Evolutionary conservation across 2,329 filamentous ascomycete genomes (phyloP).

Genomic region (Talaromyces verruculosus): DNA sequence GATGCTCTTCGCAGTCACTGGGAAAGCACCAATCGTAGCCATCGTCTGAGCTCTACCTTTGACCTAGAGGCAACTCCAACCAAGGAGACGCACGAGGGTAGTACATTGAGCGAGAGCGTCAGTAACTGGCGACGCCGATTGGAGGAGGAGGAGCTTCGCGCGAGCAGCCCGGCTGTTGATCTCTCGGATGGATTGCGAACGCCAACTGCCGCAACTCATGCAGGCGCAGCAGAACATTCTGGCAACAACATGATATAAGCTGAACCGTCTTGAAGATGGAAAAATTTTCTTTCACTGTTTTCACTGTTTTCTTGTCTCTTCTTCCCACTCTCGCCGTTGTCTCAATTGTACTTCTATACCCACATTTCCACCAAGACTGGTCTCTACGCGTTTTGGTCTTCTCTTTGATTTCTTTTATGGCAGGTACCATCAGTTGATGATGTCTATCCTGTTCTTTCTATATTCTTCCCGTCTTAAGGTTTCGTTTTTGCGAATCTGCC

Average conservation of each 20-base stretch:
- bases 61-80: slow-evolving; percentile 70
- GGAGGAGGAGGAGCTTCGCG: slow-evolving; percentile 56
- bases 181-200: slow-evolving; percentile 29
- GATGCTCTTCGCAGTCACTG: slow-evolving; percentile 88
- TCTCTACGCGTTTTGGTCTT: slow-evolving; percentile 15
- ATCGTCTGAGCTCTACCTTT: slow-evolving; percentile 83
- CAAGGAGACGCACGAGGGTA: slow-evolving; percentile 43
- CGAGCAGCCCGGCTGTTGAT: slow-evolving; percentile 26
- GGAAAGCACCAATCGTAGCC: slow-evolving; percentile 95
- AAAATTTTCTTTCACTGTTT: neutral
- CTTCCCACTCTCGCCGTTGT: neutral
- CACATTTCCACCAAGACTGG: slow-evolving; percentile 12
- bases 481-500: neutral
- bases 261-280: slow-evolving; percentile 14
- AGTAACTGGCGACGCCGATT: slow-evolving; percentile 79
- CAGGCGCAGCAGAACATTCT: slow-evolving; percentile 19
- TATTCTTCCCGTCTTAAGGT: neutral
- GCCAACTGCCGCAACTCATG: slow-evolving; percentile 19
- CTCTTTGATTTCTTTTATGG: slow-evolving; percentile 24
- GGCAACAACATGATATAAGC: slow-evolving; percentile 38
- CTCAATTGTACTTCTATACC: slow-evolving; percentile 22
- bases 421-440: slow-evolving; percentile 26
- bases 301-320: neutral
- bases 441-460: slow-evolving; percentile 15
- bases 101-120: slow-evolving; percentile 65